Base-by-base conservation (phyloP, 2,329 filamentous ascomycete genomes). In the Ophiostoma angusticollis region DNA sequence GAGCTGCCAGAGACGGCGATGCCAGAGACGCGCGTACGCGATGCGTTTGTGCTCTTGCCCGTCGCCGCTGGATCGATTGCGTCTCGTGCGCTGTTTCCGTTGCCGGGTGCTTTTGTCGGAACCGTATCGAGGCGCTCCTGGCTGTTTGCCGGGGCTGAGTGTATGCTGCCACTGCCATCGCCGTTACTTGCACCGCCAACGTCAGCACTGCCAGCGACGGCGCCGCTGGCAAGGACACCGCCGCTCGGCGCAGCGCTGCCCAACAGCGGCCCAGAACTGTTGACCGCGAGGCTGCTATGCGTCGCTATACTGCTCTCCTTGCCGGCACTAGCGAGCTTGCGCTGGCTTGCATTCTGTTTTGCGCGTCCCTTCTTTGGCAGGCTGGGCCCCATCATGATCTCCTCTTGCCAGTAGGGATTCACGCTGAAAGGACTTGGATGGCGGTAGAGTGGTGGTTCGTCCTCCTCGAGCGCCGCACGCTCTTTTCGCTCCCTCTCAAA, bases 321-420 rank as follows among this genome's bases (percentile, higher is more conserved):
- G 23, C 68, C 70, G 41, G 72, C 57, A 47, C 71, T 72, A 46
- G 71, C 72, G 45, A 81, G 58, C 14, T 72, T 70, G 36, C 75
- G 67, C 47, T 78, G 69, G 50, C 72, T 76, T 35, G 61, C 63
- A 52, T 65, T 75, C 60, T 69, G 75, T 59, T 59, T 72, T 52
- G 54, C 58, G 49, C 59, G 57, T 43, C 70, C 60, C 56, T 78
- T 70, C 51, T 78, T 78, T 23, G 78, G 78, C 25, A 82, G 70
- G 3, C 74, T 76, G 2, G 87, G 87, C 0, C 87, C 87, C 60
- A 87, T 70, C 45, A 67, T 68, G 48, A 95, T 93, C 58, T 95
- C 87, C 54, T 91, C 82, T 23, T 72, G 66, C 87, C 87, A 95
- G 60, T 84, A 84, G 11, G 80, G 79, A 52, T 95, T 95, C 21